Evolutionary conservation across 345 rosid genomes (phyloP).

Genomic region (Psidium guajava): DNA sequence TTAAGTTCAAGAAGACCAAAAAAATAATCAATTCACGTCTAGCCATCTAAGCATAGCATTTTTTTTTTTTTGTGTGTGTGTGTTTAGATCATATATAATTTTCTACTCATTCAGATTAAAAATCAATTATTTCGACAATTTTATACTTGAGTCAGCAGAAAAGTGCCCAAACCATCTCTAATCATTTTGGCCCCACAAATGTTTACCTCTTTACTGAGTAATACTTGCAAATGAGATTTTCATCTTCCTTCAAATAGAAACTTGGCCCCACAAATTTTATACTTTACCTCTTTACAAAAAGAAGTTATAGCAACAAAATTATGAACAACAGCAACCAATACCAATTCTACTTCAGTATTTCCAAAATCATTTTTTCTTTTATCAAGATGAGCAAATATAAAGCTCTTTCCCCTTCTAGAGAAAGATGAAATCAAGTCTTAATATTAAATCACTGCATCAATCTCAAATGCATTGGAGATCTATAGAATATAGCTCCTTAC

Average conservation of each 20-base stretch:
- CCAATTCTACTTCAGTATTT: neutral
- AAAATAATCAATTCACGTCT: neutral
- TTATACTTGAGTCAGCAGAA: neutral
- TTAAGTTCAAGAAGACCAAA: neutral
- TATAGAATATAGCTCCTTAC: neutral
- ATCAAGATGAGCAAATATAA: neutral
- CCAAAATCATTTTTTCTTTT: neutral
- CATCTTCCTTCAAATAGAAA: neutral
- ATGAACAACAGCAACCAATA: neutral
- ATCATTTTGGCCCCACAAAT: neutral
- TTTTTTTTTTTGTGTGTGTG: neutral
- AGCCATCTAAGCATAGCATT: neutral
- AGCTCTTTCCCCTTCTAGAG: neutral
- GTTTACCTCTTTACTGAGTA: neutral
- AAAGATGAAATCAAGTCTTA: neutral
- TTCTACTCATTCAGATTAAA: neutral
- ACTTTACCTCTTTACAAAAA: too few relatives aligned
- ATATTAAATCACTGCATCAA: neutral
- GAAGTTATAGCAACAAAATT: neutral
- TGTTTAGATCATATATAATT: neutral
- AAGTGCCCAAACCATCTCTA: neutral
- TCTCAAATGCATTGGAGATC: neutral
- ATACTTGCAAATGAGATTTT: neutral
- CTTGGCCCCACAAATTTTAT: too few relatives aligned
- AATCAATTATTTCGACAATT: neutral